Base-by-base conservation (phyloP, 2,329 filamentous ascomycete species). In the Penicillium sp. region DNA sequence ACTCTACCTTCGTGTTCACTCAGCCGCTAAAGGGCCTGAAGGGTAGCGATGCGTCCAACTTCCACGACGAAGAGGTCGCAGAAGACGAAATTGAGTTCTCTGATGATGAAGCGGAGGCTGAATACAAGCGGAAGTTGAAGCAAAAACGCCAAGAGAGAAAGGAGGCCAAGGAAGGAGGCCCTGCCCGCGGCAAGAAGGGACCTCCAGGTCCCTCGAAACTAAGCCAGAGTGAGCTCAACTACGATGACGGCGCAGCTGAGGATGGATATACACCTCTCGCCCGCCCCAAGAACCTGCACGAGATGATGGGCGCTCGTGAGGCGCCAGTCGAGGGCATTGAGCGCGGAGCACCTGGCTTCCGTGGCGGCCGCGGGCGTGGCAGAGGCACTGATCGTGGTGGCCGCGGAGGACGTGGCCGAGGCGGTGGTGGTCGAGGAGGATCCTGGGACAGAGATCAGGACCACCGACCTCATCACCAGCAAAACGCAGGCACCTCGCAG, bases 21-120 rank as follows among this genome's bases (percentile, higher is more conserved):
- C 86, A 95, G 74, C 87, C 89, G 6, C 81, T 98, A 59, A 90
- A 89, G 76, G 84, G 83, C 55, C 75, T 90, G 70, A 98, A 96
- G 79, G 92, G 93, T 61, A 95, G 92, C 10, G 95, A 99, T 76
- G 94, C 95, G 8, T 96, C 92, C 55, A 98, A 98, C 73, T 84
- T 97, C 57, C 90, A 97, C 76, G 95, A 98, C 68, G 95, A 99
- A 75, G 94, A 98, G 78, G 85, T 93, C 7, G 87, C 80, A 16
- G 89, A 90, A 35, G 91, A 96, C 40, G 94, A 98, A 74, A 85
- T 92, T 68, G 95, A 98, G 73, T 98, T 98, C 75, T 97, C 94
- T 0, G 95, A 99, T 68, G 95, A 99, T 70, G 95, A 99, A 78
- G 90, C 91, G 68, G 95, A 99, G 77, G 89, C 90, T 7, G 91